Conservation (phyloP, 768 basidiomycete species). For the Rhizopogon vinicolor region DNA sequence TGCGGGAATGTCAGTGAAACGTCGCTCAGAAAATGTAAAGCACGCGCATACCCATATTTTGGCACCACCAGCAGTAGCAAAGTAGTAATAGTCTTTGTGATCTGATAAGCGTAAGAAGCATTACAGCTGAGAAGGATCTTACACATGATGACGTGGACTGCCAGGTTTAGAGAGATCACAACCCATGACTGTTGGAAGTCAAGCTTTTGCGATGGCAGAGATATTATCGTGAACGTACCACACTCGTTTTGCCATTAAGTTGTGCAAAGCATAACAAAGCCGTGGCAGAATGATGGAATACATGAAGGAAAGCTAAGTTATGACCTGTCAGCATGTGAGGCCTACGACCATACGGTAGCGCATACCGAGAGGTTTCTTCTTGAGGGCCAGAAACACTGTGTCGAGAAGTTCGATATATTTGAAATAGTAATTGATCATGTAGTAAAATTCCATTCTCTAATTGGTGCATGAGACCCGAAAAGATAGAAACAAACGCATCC, state of each 20-base stretch:
- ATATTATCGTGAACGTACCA: constrained; percentile 50
- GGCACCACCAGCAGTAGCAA: constrained; percentile 94
- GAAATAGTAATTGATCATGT: constrained; percentile 99
- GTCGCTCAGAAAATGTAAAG: background rate
- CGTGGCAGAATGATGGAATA: constrained; percentile 99
- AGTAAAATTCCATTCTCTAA: constrained; percentile 91
- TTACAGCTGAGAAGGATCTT: constrained; percentile 28
- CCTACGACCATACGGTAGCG: constrained; percentile 5
- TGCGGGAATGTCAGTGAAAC: constrained; percentile 2
- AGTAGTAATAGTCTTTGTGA: constrained; percentile 92
- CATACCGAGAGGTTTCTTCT: constrained; percentile 96
- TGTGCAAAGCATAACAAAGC: constrained; percentile 93
- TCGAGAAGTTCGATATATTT: constrained; percentile 96
- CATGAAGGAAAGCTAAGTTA: constrained; percentile 85
- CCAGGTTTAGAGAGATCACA: constrained; percentile 85
- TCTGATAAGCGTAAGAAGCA: background rate
- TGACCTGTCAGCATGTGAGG: constrained; percentile 3
- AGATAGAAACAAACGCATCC: background rate
- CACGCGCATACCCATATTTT: constrained; percentile 79
- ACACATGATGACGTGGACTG: constrained; percentile 99
- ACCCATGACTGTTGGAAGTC: constrained; percentile 77
- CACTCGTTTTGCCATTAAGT: constrained; percentile 89
- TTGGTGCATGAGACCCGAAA: constrained; percentile 1
- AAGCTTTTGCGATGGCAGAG: background rate
- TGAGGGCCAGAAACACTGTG: constrained; percentile 94